Base-by-base conservation (phyloP, 768 basidiomycete genomes). In the Naematelia encephala region DNA sequence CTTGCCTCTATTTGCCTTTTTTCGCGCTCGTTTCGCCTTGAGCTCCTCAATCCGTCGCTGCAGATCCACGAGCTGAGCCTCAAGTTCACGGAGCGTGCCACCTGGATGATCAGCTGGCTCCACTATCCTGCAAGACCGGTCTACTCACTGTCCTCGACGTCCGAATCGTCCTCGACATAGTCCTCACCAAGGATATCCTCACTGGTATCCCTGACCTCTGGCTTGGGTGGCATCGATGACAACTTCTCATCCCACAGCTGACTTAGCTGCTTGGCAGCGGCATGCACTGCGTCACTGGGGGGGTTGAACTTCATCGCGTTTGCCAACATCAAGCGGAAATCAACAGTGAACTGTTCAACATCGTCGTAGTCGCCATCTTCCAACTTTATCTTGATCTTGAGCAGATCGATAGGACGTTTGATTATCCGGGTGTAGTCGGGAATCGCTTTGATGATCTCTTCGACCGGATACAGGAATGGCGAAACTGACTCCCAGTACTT, bases 291-390 rank as follows among this genome's bases (percentile, higher is more conserved):
- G 5, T 91, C 90, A 19, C 88, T 88, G 22, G 85, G 81, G 5
- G 92, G 91, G 68, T 99, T 98, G 82, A 93, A 99, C 1, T 82
- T 79, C 75, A 88, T 87, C 75, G 93, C 97, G 76, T 99, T 99
- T 50, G 86, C 83, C 69, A 97, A 87, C 88, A 98, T 92, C 61
- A 94, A 80, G 78, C 87, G 89, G 80, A 98, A 89, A 78, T 99
- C 96, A 27, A 86, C 84, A 63, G 87, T 86, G 75, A 98, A 91
- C 72, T 87, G 86, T 50, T 84, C 80, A 1, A 89, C 87, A n/a
- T 81, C 86, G 1, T 82, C 65, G 73, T 98, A 99, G 61, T 87
- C 85, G 52, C 83, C 81, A 29, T 80, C 81, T 43, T 91, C 88
- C 49, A 99, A 81, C 78, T 92, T 94, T 75, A 80, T 84, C 66